Conservation (phyloP, 2,329 filamentous ascomycete genomes). For the Ceratocystis albifundus region DNA sequence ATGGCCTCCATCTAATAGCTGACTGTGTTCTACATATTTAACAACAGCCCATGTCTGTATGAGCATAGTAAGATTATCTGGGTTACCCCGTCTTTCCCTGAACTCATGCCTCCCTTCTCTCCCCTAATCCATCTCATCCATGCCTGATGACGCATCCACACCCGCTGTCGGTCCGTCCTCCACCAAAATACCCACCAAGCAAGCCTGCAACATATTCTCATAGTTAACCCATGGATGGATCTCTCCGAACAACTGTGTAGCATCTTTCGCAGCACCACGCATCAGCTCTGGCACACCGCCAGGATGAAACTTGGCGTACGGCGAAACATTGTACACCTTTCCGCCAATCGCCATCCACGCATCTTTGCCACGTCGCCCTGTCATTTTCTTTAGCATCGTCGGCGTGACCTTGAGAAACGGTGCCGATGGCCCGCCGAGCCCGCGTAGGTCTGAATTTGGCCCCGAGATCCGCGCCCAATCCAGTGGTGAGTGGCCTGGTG, state of each 20-base stretch:
- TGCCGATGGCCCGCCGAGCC: slow-evolving; percentile 37
- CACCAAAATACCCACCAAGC: slow-evolving; percentile 52
- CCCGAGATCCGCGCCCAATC: slow-evolving; percentile 81
- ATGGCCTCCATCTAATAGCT: slow-evolving; percentile 2
- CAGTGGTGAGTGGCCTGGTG: slow-evolving; percentile 85
- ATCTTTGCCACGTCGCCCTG: slow-evolving; percentile 70
- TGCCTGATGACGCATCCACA: slow-evolving; percentile 33
- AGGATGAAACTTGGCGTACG: slow-evolving; percentile 83
- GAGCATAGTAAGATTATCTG: too few relatives aligned
- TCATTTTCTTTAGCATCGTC: slow-evolving; percentile 63
- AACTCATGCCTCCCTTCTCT: neutral
- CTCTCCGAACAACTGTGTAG: slow-evolving; percentile 52
- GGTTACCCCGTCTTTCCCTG: too few relatives aligned
- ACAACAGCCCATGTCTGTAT: too few relatives aligned
- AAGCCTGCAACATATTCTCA: slow-evolving; percentile 55
- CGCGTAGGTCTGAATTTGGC: slow-evolving; percentile 56
- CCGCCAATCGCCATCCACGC: slow-evolving; percentile 86
- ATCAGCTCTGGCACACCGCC: slow-evolving; percentile 68
- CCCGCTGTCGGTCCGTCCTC: slow-evolving; percentile 41
- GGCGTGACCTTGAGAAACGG: slow-evolving; percentile 67
- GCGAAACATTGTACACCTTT: slow-evolving; percentile 86
- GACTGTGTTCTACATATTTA: neutral
- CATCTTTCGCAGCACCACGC: slow-evolving; percentile 50
- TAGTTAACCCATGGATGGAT: slow-evolving; percentile 63
- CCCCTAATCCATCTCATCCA: slow-evolving; percentile 51